phyloP scores from a whole-genome alignment of 2,329 filamentous ascomycete genomes.

The Diaporthe caulivora region DNA sequence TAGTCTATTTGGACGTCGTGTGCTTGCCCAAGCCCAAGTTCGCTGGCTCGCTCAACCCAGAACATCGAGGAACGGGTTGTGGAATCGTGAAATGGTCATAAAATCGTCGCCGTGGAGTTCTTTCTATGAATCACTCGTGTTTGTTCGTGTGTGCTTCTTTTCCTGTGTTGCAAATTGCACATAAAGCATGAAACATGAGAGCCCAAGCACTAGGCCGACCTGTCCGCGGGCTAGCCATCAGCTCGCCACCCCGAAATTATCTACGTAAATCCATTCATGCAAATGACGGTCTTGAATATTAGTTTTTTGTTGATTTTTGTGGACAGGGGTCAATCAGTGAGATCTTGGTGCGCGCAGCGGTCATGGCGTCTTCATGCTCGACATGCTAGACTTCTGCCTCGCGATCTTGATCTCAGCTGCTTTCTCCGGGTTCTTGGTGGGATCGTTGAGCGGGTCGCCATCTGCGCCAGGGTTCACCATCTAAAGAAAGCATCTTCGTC shows the following conservation, averaged over 20 bases:
- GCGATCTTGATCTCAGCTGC: slow-evolving; percentile 43
- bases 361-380: slow-evolving; percentile 29
- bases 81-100: background rate
- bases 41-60: background rate
- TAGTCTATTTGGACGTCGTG: slow-evolving; percentile 23
- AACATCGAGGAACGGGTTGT: background rate
- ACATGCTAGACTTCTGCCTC: slow-evolving; percentile 32
- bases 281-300: slow-evolving; percentile 27
- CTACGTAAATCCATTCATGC: slow-evolving; percentile 8
- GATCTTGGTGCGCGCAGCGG: background rate
- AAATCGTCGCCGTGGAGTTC: slow-evolving; percentile 6
- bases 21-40: slow-evolving; percentile 6
- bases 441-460: slow-evolving; percentile 57
- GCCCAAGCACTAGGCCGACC: background rate
- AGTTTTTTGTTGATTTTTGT: slow-evolving; percentile 18
- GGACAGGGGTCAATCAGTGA: background rate
- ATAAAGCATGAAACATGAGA: slow-evolving; percentile 11
- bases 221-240: background rate
- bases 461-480: slow-evolving; percentile 62
- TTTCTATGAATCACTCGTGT: slow-evolving; percentile 14
- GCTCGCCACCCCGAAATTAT: slow-evolving; percentile 27
- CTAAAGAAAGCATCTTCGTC: slow-evolving; percentile 39
- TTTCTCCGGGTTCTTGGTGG: slow-evolving; percentile 58
- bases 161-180: background rate
- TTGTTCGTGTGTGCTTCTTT: background rate